Evolutionary conservation across 192 early-diverging fungal genomes (phyloP).

Genomic region (Gonapodya sp.): DNA sequence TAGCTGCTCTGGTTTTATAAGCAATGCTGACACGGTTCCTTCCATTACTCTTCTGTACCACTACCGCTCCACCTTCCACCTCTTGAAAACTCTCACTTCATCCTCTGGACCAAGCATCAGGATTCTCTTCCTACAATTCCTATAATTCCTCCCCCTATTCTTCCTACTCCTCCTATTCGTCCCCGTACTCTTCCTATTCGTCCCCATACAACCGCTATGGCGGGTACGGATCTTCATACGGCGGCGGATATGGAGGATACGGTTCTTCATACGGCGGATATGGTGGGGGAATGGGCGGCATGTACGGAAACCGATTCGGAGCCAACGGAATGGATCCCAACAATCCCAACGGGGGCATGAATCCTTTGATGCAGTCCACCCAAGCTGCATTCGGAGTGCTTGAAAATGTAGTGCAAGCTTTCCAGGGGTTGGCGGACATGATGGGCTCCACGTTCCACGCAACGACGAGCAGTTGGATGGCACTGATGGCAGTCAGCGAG

Average conservation of each 20-base stretch:
- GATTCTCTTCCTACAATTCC: conserved; percentile 6
- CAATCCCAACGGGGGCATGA: conserved; percentile 40
- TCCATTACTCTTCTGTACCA: too few relatives aligned
- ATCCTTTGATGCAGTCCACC: conserved; percentile 72
- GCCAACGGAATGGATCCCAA: conserved; percentile 51
- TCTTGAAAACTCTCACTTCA: neutral
- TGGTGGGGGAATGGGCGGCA: conserved; percentile 26
- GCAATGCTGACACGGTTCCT: too few relatives aligned
- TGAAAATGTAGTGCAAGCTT: conserved; percentile 86
- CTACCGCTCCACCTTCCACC: too few relatives aligned
- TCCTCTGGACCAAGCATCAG: neutral
- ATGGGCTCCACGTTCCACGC: conserved; percentile 96
- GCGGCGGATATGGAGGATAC: conserved; percentile 22
- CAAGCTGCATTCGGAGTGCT: conserved; percentile 87
- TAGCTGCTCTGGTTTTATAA: too few relatives aligned
- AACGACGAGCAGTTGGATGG: conserved; percentile 86
- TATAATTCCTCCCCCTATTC: conserved; percentile 1
- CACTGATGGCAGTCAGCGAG: conserved; percentile 96
- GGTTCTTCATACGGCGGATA: conserved; percentile 26
- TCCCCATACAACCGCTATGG: conserved; percentile 22
- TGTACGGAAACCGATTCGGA: conserved; percentile 34
- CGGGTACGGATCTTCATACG: conserved; percentile 30
- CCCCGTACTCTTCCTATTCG: conserved; percentile 16
- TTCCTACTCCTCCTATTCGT: conserved; percentile 16
- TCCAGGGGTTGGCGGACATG: conserved; percentile 97